phyloP scores from a whole-genome alignment of 2,329 filamentous ascomycete genomes.

The Ophiocordyceps camponoti-leonardi region DNA sequence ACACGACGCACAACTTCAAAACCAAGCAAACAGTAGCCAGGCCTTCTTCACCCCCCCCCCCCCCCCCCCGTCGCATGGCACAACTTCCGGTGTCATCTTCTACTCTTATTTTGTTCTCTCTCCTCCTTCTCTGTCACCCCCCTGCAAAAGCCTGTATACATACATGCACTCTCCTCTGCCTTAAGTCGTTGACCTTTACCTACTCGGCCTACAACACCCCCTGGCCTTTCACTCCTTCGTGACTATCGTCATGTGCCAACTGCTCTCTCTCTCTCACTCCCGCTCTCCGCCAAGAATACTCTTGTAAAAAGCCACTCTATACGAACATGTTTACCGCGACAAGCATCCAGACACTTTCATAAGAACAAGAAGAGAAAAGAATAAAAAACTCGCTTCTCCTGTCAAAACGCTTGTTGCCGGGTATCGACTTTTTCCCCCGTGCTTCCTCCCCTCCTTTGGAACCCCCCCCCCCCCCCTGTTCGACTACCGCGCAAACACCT shows the following conservation, averaged over 20 bases:
- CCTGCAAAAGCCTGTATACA: too few relatives aligned
- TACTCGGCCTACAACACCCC: too few relatives aligned
- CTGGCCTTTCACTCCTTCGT: too few relatives aligned
- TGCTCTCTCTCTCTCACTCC: not conserved
- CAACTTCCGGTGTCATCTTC: not conserved
- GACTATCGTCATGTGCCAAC: not conserved
- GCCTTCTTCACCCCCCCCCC: too few relatives aligned
- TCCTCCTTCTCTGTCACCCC: not conserved
- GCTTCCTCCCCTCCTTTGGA: not conserved
- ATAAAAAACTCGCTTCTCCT: too few relatives aligned
- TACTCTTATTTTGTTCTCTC: not conserved
- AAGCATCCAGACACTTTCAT: not conserved
- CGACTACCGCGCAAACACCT: constrained; percentile 57
- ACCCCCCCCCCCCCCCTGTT: not conserved
- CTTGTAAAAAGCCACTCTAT: not conserved
- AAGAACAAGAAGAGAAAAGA: too few relatives aligned
- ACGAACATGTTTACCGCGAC: not conserved
- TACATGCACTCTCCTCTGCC: too few relatives aligned
- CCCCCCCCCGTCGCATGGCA: too few relatives aligned
- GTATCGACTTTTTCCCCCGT: not conserved
- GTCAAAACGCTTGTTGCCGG: not conserved
- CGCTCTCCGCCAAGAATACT: not conserved
- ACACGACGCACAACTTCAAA: not conserved
- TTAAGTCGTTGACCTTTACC: too few relatives aligned
- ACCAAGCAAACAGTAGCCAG: not conserved